Base-by-base conservation (phyloP, 768 basidiomycete species). In the Lactifluus volemus region DNA sequence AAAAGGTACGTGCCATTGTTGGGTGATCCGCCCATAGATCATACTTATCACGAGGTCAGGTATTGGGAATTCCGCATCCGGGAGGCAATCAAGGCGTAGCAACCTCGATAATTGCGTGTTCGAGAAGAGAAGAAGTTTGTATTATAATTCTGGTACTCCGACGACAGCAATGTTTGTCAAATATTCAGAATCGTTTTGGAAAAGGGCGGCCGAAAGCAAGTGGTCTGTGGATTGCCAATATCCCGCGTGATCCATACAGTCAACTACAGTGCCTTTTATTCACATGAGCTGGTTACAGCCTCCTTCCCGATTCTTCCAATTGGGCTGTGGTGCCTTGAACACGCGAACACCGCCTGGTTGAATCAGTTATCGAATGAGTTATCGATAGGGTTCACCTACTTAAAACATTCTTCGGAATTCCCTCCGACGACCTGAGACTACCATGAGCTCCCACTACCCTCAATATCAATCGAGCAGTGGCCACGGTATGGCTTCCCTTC, bases 51-150 rank as follows among this genome's bases (percentile, higher is more conserved):
- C 68, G 54, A 49, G 58, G 60, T 14, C 66, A 14, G 88, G 69
- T 89, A 89, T 70, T 89, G 88, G 88, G 86, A 86, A 56, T 82
- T 82, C 63, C 82, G 88, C n/a, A 82, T 85, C 65, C 77, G 75
- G 57, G 81, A 83, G 60, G 81, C 78, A n/a, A 61, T 67, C 12
- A 39, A 34, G 5, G 36, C 49, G 2, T 39, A 19, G 42, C 30
- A 14, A 48, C 36, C 12, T 45, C 51, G 36, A 52, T 34, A 38
- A 38, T 42, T 57, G 29, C 25, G 4, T 52, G 42, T 39, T 30
- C 53, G 32, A 49, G 53, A 45, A 49, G 32, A 50, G 32, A 49
- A 39, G 34, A 21, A 32, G 36, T 15, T 49, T 49, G 38, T 49
- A 53, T 52, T 61, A 12, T 53, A 14, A 19, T 21, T 34, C 9